Evolutionary conservation across 345 rosid genomes (phyloP).

Genomic region (Limnanthes douglasii): DNA sequence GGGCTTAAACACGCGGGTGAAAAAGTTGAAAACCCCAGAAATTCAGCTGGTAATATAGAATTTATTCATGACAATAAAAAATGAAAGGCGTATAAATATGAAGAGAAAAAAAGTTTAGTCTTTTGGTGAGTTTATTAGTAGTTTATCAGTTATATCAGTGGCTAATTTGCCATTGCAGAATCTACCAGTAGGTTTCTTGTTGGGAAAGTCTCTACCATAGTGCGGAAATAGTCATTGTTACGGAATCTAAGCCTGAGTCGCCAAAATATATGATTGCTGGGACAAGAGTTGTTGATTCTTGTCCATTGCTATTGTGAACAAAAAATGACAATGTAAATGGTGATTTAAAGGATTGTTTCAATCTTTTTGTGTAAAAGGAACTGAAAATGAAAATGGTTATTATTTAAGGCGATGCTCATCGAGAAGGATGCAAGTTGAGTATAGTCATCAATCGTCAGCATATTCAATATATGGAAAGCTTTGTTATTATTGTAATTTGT

Average conservation of each 20-base stretch:
- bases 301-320: too few relatives aligned
- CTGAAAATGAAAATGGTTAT: too few relatives aligned
- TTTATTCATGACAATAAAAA: constrained; percentile 5
- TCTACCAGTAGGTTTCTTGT: constrained; percentile 46
- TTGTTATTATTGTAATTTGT: too few relatives aligned
- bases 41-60: constrained; percentile 26
- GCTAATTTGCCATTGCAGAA: constrained; percentile 66
- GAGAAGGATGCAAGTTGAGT: too few relatives aligned
- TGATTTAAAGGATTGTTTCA: too few relatives aligned
- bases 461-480: too few relatives aligned
- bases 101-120: too few relatives aligned
- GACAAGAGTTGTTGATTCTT: constrained; percentile 25
- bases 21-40: constrained; percentile 39
- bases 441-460: too few relatives aligned
- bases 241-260: constrained; percentile 56
- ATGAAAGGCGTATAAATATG: too few relatives aligned
- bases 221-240: constrained; percentile 49
- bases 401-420: too few relatives aligned
- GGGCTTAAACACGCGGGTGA: constrained; percentile 62
- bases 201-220: constrained; percentile 51
- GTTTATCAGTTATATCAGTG: constrained; percentile 47
- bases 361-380: too few relatives aligned
- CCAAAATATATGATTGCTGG: constrained; percentile 51
- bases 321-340: too few relatives aligned
- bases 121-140: constrained; percentile 1